phyloP scores from a whole-genome alignment of 257 asterid genomes.

The Ligustrum vulgare region DNA sequence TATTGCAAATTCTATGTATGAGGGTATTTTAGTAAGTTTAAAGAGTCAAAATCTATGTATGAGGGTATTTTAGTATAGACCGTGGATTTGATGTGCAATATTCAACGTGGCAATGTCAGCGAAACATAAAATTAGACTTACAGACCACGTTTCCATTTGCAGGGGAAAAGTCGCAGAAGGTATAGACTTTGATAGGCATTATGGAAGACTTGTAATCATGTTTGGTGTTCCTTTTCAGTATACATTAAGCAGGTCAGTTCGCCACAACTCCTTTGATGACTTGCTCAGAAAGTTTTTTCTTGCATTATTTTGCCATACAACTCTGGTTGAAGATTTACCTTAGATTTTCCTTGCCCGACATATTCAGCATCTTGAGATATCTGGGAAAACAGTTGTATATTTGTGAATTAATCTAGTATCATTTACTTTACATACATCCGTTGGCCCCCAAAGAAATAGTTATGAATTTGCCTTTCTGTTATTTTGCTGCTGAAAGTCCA shows the following conservation, averaged over 20 bases:
- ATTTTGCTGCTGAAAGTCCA: background rate
- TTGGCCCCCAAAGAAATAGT: too few species aligned
- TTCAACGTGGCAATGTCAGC: background rate
- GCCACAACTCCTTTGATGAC: constrained; percentile 7
- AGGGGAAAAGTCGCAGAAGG: constrained; percentile 99
- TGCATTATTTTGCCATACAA: background rate
- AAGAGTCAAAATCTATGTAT: too few species aligned
- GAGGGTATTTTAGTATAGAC: too few species aligned
- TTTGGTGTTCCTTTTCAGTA: constrained; percentile 95
- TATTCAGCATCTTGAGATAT: background rate
- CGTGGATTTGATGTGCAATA: background rate
- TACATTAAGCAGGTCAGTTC: constrained; percentile 83
- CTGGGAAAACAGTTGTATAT: background rate
- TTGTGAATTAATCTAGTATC: background rate
- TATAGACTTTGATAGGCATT: constrained; percentile 96
- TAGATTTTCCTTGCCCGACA: background rate
- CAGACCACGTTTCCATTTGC: constrained; percentile 22
- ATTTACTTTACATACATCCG: background rate
- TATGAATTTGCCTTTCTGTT: background rate
- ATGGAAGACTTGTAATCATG: constrained; percentile 98
- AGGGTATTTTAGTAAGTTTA: too few species aligned
- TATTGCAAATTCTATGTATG: too few species aligned
- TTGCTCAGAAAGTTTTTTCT: background rate
- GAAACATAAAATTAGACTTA: background rate
- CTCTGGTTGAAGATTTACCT: background rate